Conservation (phyloP, 768 basidiomycete genomes). For the Phylloporus arenicola region DNA sequence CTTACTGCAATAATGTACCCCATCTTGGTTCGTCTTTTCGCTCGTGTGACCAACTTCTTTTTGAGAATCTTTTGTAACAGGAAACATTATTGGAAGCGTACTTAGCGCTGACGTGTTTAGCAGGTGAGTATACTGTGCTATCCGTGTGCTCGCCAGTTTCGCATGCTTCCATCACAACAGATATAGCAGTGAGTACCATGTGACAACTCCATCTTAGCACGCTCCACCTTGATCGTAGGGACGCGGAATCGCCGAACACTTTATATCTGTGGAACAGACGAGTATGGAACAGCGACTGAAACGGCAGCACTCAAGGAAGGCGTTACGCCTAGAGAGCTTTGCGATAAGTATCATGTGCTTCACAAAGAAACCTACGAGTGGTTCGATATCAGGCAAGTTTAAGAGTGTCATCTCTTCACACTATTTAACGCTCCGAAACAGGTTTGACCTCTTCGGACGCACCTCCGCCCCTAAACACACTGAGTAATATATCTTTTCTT, state of each 20-base stretch:
- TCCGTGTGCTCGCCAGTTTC: constrained; percentile 1
- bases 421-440: constrained; percentile 25
- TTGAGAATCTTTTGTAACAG: constrained; percentile 32
- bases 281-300: constrained; percentile 99
- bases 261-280: constrained; percentile 97
- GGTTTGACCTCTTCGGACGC: constrained; percentile 94
- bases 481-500: constrained; percentile 46
- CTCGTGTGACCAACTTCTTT: constrained; percentile 6
- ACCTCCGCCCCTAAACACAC: constrained; percentile 89
- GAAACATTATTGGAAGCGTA: constrained; percentile 92
- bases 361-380: constrained; percentile 94
- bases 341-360: constrained; percentile 84
- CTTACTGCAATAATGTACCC: constrained; percentile 96
- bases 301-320: constrained; percentile 92
- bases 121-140: constrained; percentile 49
- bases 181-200: constrained; percentile 50
- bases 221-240: constrained; percentile 22
- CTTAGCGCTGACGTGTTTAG: constrained; percentile 97
- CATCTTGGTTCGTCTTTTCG: constrained; percentile 65
- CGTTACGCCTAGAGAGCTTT: constrained; percentile 70
- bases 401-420: neutral
- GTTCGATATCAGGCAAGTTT: constrained; percentile 86
- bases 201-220: neutral
- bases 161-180: constrained; percentile 28
- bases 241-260: constrained; percentile 85